Percentiles rank a stretch among this genome's conserved stretches.
Evolutionary conservation across 202 grass and related monocot species (phyloP).

Genomic region (Cymbopogon flexuosus): DNA sequence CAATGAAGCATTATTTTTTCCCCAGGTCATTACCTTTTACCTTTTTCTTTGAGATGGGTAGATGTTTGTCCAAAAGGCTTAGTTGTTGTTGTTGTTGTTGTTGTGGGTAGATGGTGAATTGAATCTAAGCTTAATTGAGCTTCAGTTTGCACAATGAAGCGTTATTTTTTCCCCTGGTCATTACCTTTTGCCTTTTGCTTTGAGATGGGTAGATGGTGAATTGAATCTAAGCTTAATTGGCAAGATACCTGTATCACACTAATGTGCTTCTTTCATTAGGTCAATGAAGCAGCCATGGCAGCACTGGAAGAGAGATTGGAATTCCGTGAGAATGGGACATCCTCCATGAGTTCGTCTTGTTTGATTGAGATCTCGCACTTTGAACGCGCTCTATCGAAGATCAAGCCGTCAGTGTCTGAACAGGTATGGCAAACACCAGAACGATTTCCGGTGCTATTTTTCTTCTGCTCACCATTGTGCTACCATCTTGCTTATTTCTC

Average conservation of each 20-base stretch:
- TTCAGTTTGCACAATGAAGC: too few relatives aligned
- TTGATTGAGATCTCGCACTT: constrained; percentile 58
- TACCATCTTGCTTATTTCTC: neutral
- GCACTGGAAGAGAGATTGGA: constrained; percentile 56
- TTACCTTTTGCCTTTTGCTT: too few relatives aligned
- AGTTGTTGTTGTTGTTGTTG: too few relatives aligned
- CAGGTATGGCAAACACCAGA: constrained; percentile 42
- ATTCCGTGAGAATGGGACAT: constrained; percentile 37
- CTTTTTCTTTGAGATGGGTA: too few relatives aligned
- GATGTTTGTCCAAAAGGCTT: too few relatives aligned
- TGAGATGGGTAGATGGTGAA: too few relatives aligned
- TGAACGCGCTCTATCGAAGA: constrained; percentile 53
- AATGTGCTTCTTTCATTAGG: constrained; percentile 35
- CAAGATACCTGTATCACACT: neutral
- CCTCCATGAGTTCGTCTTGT: constrained; percentile 29
- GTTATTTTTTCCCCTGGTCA: too few relatives aligned
- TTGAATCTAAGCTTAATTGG: neutral
- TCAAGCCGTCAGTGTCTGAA: constrained; percentile 68
- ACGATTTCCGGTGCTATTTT: neutral
- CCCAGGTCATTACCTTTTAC: neutral
- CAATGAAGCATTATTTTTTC: neutral
- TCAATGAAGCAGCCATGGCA: constrained; percentile 80
- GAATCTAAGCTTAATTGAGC: too few relatives aligned
- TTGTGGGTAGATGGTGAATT: too few relatives aligned
- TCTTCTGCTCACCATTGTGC: neutral